phyloP scores from a whole-genome alignment of 768 basidiomycete species.

The Pilatotrama ljubarskyi region DNA sequence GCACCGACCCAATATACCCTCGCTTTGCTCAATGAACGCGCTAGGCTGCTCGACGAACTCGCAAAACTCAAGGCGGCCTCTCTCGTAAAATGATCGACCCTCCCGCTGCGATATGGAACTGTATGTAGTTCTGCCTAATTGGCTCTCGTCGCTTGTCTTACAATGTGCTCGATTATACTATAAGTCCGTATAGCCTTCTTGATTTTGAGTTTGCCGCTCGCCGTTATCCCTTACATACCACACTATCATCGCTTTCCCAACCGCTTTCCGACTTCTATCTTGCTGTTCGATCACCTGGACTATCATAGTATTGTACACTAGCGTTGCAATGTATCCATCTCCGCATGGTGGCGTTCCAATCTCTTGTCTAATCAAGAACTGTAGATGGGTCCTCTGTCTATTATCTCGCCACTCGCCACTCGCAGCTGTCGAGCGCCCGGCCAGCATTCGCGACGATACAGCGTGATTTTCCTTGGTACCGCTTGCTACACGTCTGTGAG shows the following conservation, averaged over 20 bases:
- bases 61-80: constrained; percentile 41
- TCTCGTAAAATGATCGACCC: not conserved
- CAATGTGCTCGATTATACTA: too few relatives aligned
- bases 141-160: not conserved
- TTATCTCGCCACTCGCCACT: too few relatives aligned
- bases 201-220: not conserved
- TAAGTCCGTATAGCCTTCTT: not conserved
- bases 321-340: too few relatives aligned
- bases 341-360: too few relatives aligned
- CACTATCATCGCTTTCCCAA: not conserved
- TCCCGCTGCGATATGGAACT: not conserved
- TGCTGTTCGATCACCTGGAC: not conserved
- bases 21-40: constrained; percentile 57
- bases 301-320: too few relatives aligned
- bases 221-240: not conserved
- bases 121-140: too few relatives aligned
- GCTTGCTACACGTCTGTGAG: too few relatives aligned
- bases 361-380: too few relatives aligned
- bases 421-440: too few relatives aligned
- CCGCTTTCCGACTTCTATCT: not conserved
- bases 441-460: too few relatives aligned
- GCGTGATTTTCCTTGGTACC: too few relatives aligned
- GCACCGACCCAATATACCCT: constrained; percentile 48
- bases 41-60: constrained; percentile 53
- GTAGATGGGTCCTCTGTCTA: too few relatives aligned